A percentile compares a stretch with the other conserved stretches of the same genome.
These are phyloP conservation scores for Arabidopsis arenosa DNA, from an alignment of 345 rosid species.

Conservation along the genomic window DNA sequence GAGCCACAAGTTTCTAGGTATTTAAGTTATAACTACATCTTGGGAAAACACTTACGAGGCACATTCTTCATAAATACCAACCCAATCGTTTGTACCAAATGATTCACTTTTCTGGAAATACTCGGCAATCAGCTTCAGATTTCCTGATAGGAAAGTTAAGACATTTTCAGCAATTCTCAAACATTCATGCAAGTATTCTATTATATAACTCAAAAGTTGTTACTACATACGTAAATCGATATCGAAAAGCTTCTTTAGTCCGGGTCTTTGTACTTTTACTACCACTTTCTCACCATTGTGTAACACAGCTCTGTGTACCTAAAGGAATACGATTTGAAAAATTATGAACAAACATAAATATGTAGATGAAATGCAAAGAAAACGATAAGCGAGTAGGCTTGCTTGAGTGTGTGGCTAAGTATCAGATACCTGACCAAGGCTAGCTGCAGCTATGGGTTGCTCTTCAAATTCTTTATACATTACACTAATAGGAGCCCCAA, in stretches of 20 bases:
- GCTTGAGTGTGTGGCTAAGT: slow-evolving; percentile 20
- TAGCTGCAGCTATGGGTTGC: slow-evolving; percentile 96
- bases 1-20: slow-evolving; percentile 3
- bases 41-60: slow-evolving; percentile 60
- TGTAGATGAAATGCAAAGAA: slow-evolving; percentile 28
- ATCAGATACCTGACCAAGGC: slow-evolving; percentile 97
- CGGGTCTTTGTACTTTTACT: slow-evolving; percentile 95
- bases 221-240: slow-evolving; percentile 83
- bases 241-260: slow-evolving; percentile 90
- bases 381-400: not conserved
- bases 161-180: slow-evolving; percentile 28
- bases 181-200: not conserved
- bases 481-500: slow-evolving; percentile 74
- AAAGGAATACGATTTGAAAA: slow-evolving; percentile 36
- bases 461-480: slow-evolving; percentile 88
- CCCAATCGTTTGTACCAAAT: slow-evolving; percentile 86
- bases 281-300: slow-evolving; percentile 93
- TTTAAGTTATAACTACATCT: slow-evolving; percentile 7
- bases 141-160: slow-evolving; percentile 52
- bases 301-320: slow-evolving; percentile 94
- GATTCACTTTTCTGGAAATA: slow-evolving; percentile 89
- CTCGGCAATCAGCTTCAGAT: slow-evolving; percentile 84
- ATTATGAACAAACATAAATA: slow-evolving; percentile 45
- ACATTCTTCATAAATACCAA: slow-evolving; percentile 93
- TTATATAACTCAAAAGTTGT: slow-evolving; percentile 22